Base-by-base conservation (phyloP, 2,329 filamentous ascomycete species). In the Diaporthe caulivora region DNA sequence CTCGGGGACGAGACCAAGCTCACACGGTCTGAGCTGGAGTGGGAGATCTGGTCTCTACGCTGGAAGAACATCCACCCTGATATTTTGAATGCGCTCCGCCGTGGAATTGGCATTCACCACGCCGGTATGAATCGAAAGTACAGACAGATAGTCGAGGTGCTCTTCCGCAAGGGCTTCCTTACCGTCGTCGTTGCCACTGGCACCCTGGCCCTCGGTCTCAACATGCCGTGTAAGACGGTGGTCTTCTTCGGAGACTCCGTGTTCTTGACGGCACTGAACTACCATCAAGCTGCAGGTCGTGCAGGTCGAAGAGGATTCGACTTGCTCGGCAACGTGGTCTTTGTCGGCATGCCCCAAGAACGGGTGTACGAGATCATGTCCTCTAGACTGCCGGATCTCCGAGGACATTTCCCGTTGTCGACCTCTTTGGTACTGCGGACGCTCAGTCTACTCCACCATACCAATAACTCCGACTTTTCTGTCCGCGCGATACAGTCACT, bases 141-240 rank as follows among this genome's bases (percentile, higher is more conserved):
- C 79, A 89, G 94, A 49, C 93, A 95, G 80, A 86, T 87, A 26
- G 92, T 94, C 1, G 93, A 95, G 79, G 92, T 94, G 74, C 83
- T 95, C 10, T 95, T 95, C 82, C 88, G 94, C 11, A 92, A 89
- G 79, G 92, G 93, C 0, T 95, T 89, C 78, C 81, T 95, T 53
- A 87, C 89, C 10, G 91, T 93, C 1, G 90, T 95, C 37, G 87
- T 95, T 34, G 93, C 93, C 0, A 95, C 93, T 1, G 93, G 93
- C 1, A 95, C 93, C 0, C 86, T 95, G 29, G 92, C 92, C 1
- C 84, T 95, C 7, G 94, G 94, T 84, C 93, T 96, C 84, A 96
- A 94, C 77, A 94, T 94, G 92, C 94, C 94, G 13, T 95, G 93
- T 80, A 94, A 94, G 80, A 96, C 93, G 1, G 93, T 95, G 0